Conservation (phyloP, 2,329 filamentous ascomycete species). For the Sphaceloma murrayae region DNA sequence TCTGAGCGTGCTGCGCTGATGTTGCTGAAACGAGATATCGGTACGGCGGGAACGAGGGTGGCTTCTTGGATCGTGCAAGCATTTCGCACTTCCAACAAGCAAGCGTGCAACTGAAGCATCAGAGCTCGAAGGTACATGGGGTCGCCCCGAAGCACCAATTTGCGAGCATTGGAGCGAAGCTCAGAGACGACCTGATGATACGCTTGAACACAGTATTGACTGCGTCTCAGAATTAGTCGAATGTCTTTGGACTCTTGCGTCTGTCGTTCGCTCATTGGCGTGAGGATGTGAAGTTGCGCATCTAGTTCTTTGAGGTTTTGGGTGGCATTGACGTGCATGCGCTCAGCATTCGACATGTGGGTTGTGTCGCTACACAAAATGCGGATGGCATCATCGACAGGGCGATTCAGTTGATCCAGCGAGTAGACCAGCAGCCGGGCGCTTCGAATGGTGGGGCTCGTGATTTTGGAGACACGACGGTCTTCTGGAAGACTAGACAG, state of each 20-base stretch:
- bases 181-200: constrained; percentile 43
- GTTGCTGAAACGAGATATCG: constrained; percentile 7
- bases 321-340: constrained; percentile 40
- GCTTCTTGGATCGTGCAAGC: constrained; percentile 45
- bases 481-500: constrained; percentile 20
- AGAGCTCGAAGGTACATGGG: constrained; percentile 49
- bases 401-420: constrained; percentile 18
- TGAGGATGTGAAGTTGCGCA: constrained; percentile 43
- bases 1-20: constrained; percentile 26
- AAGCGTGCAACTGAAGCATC: constrained; percentile 50
- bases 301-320: constrained; percentile 49
- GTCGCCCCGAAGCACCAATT: constrained; percentile 47
- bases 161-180: constrained; percentile 39
- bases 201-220: constrained; percentile 42
- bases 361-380: constrained; percentile 18
- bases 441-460: constrained; percentile 18
- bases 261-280: constrained; percentile 42
- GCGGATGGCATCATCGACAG: constrained; percentile 19
- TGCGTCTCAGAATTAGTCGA: constrained; percentile 31
- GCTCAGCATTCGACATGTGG: constrained; percentile 16
- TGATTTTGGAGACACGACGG: constrained; percentile 19
- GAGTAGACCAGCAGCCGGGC: constrained; percentile 18
- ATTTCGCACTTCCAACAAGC: constrained; percentile 51
- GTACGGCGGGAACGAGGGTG: constrained; percentile 5
- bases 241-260: constrained; percentile 39